Conservation (phyloP, 768 basidiomycete genomes). For the Calocybe indica region DNA sequence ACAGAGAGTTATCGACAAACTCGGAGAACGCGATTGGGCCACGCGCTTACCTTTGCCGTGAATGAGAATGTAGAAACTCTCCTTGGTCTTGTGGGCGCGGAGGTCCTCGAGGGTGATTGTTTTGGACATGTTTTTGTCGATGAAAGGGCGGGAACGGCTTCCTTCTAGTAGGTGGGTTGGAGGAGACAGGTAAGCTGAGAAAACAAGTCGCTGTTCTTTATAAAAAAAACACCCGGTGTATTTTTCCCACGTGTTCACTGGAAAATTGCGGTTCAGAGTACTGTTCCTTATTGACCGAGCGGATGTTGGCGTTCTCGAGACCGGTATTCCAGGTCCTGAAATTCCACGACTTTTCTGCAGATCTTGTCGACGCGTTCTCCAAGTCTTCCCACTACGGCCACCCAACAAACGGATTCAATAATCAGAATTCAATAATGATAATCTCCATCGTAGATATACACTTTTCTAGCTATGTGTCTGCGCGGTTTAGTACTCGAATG, state of each 20-base stretch:
- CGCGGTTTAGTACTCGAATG: conserved; percentile 78
- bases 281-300: not conserved
- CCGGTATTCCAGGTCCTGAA: not conserved
- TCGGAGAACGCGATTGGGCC: conserved; percentile 27
- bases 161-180: conserved; percentile 12
- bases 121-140: conserved; percentile 39
- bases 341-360: not conserved
- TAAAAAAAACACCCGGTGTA: conserved; percentile 11
- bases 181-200: conserved; percentile 22
- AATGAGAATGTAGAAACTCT: conserved; percentile 76
- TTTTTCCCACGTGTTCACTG: conserved; percentile 24
- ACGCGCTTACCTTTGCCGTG: conserved; percentile 68
- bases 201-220: conserved; percentile 11
- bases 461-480: conserved; percentile 24
- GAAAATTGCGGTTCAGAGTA: conserved; percentile 1
- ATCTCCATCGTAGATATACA: conserved; percentile 7
- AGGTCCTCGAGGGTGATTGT: conserved; percentile 69
- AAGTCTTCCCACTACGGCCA: too few relatives aligned
- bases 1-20: conserved; percentile 24
- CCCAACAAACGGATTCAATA: not conserved
- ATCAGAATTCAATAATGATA: not conserved
- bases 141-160: conserved; percentile 11
- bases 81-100: conserved; percentile 67
- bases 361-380: not conserved
- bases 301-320: not conserved